Evolutionary conservation across 2,329 filamentous ascomycete genomes (phyloP).

Genomic region (Aspergillus transmontanensis): DNA sequence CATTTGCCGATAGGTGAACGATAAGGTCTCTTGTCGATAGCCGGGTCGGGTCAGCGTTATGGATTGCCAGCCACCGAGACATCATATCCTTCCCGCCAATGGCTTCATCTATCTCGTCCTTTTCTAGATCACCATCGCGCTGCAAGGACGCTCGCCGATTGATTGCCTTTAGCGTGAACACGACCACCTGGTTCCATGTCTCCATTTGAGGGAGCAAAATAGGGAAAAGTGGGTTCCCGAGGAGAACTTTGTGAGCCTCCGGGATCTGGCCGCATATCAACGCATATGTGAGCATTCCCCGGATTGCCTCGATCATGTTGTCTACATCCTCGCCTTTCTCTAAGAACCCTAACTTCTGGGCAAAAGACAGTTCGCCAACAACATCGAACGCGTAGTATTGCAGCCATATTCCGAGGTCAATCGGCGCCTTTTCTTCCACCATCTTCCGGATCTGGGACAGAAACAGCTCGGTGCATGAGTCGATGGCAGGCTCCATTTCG

Average conservation of each 20-base stretch:
- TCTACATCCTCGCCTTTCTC: conserved; percentile 44
- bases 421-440: conserved; percentile 8
- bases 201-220: conserved; percentile 38
- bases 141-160: conserved; percentile 29
- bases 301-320: conserved; percentile 34
- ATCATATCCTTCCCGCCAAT: conserved; percentile 33
- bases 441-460: conserved; percentile 17
- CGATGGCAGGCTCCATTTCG: conserved; percentile 27
- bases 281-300: conserved; percentile 32
- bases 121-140: conserved; percentile 16
- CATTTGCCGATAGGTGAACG: conserved; percentile 22
- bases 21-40: conserved; percentile 32
- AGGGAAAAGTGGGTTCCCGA: conserved; percentile 34
- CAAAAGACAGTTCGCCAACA: conserved; percentile 45
- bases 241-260: background rate
- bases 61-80: conserved; percentile 31
- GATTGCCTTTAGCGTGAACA: conserved; percentile 37
- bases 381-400: conserved; percentile 46
- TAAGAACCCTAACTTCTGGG: conserved; percentile 46
- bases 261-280: conserved; percentile 17
- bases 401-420: conserved; percentile 24
- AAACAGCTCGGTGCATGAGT: conserved; percentile 28
- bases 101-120: background rate
- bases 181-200: conserved; percentile 35
- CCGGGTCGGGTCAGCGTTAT: conserved; percentile 29